A percentile compares a stretch with the other conserved stretches of the same genome.
Evolutionary conservation across 345 rosid species (phyloP).

Genomic region (Camelina hispida): DNA sequence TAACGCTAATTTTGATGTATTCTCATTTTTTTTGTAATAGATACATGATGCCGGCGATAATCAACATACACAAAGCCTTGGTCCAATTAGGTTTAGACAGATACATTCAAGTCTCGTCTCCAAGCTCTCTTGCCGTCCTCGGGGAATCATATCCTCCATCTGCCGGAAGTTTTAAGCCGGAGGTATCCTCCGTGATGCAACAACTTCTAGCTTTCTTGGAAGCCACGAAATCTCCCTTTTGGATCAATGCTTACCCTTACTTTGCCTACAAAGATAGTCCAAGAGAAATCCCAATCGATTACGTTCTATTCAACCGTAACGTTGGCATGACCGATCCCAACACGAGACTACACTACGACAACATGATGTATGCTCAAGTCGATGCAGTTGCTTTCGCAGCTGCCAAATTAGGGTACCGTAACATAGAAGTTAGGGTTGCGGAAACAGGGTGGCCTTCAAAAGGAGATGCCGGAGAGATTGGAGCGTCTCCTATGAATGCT

Average conservation of each 20-base stretch:
- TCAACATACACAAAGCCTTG: slow-evolving; percentile 73
- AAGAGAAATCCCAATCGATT: slow-evolving; percentile 60
- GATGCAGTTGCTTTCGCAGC: slow-evolving; percentile 82
- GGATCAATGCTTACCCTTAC: slow-evolving; percentile 98
- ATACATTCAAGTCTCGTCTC: slow-evolving; percentile 75
- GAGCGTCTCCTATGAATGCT: slow-evolving; percentile 76
- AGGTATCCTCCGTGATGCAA: slow-evolving; percentile 59
- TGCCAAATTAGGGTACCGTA: slow-evolving; percentile 64
- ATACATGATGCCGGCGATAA: slow-evolving; percentile 72
- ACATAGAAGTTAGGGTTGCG: slow-evolving; percentile 80
- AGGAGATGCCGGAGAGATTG: slow-evolving; percentile 75
- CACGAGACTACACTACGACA: slow-evolving; percentile 81
- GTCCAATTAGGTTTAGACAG: slow-evolving; percentile 71
- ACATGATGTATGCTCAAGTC: slow-evolving; percentile 93
- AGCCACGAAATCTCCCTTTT: slow-evolving; percentile 68
- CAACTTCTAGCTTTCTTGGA: slow-evolving; percentile 68
- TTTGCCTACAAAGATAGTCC: slow-evolving; percentile 88
- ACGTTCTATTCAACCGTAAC: slow-evolving; percentile 83
- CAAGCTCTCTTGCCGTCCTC: slow-evolving; percentile 75
- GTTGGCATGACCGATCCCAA: slow-evolving; percentile 80
- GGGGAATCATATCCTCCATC: slow-evolving; percentile 88
- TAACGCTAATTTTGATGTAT: not conserved
- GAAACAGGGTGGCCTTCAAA: slow-evolving; percentile 99
- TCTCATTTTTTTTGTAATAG: slow-evolving; percentile 9
- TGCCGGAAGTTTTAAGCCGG: slow-evolving; percentile 72